Evolutionary conservation across 1,284 basidiomycete genomes (phyloP), one percentile per base, ranked within the genome.

Genomic region (Porodaedalea pini): DNA sequence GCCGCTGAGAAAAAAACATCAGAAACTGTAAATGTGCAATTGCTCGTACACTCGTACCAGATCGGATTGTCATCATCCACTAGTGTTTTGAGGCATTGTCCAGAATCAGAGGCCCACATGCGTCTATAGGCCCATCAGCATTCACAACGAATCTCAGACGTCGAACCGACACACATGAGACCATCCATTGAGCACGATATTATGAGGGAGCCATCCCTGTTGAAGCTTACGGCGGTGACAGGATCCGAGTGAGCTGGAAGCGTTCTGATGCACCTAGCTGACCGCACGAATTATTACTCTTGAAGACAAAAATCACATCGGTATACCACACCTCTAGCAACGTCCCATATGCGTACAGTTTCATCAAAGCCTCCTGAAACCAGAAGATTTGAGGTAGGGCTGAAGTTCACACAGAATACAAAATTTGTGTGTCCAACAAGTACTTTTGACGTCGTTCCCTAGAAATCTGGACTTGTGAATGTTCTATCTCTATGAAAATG

Each of bases 181-280:
- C 95, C 96, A 72, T 99, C 97, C 85, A 96, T 97, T 19, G 92
- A 90, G 62, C 89, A 92, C 5, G 92, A 95, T 1, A 94, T 89
- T 39, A 99, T 89, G 63, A 98, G 84, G 2, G 92, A 94, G 13
- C 97, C 97, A 65, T 99, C 96, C 54, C 88, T 80, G 71, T 92
- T 98, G 77, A 98, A 99, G 57, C 85, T 84, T 1, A 98, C 92
- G 8, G 89, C 86, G 52, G 93, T 95, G 19, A 99, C 93, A 10
- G 97, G 94, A 70, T 99, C 97, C 0, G 93, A 94, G 75, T 99
- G 97, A 0, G 97, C 97, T 15, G 95, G 92, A 4, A 98, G 74
- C 4, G 88, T 85, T 68, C 90, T 88, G 65, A 96, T 71, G 2
- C 85, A 83, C 69, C 79, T 86, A 4, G 90, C 94, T 86, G 66